Percentiles rank a stretch among this genome's conserved stretches.
phyloP scores from a whole-genome alignment of 805 yeast genomes.

The Monosporozyma yasuniensis region DNA sequence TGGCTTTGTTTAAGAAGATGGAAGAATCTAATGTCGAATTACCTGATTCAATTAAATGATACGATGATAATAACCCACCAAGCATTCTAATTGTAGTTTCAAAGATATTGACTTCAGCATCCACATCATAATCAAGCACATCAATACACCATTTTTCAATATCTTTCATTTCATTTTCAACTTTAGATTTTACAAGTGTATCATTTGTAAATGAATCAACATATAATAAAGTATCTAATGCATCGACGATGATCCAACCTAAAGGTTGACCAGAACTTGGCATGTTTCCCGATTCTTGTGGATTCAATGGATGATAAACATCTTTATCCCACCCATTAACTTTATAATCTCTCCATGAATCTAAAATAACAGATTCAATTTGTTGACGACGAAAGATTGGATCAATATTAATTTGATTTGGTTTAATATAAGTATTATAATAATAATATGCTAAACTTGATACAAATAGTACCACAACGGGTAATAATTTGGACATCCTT shows the following conservation, averaged over 20 bases:
- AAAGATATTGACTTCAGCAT: constrained; percentile 70
- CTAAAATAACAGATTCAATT: constrained; percentile 60
- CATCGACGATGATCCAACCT: constrained; percentile 91
- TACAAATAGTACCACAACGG: background rate
- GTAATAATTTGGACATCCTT: background rate
- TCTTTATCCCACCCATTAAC: constrained; percentile 80
- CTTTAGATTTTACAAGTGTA: constrained; percentile 8
- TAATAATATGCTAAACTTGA: background rate
- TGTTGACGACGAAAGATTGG: constrained; percentile 23
- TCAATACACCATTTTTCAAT: constrained; percentile 70
- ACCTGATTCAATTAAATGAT: constrained; percentile 30
- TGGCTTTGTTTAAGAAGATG: constrained; percentile 67
- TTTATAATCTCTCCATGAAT: constrained; percentile 66
- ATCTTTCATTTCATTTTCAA: constrained; percentile 47
- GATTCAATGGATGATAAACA: constrained; percentile 55
- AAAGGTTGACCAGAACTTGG: constrained; percentile 56
- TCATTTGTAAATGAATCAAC: constrained; percentile 22
- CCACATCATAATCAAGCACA: constrained; percentile 61
- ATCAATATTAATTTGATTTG: background rate
- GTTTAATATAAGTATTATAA: background rate
- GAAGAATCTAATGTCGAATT: constrained; percentile 34
- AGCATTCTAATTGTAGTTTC: constrained; percentile 94
- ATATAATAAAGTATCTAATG: constrained; percentile 80
- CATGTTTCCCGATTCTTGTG: constrained; percentile 58
- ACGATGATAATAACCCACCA: constrained; percentile 85